Conservation (phyloP, 768 basidiomycete species). For the Amanita thiersii region DNA sequence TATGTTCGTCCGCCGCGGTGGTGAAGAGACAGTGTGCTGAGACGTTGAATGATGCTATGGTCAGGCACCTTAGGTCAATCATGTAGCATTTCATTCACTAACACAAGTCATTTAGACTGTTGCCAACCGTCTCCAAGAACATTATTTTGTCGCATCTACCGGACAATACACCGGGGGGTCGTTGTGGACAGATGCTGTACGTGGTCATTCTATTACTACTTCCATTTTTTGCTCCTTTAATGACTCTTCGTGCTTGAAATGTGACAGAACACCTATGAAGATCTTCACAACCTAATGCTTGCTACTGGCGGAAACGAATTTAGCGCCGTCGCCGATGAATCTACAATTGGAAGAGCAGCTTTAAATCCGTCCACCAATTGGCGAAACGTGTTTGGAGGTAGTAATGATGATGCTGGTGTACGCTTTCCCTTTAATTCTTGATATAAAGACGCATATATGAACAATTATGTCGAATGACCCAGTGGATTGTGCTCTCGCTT, state of each 20-base stretch:
- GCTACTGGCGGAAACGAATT: conserved; percentile 35
- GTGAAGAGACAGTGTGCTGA: no score
- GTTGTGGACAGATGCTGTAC: conserved; percentile 50
- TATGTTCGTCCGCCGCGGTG: no score
- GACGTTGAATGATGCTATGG: no score
- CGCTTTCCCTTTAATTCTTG: conserved; percentile 6
- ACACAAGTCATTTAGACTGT: no score
- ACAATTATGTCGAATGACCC: neutral
- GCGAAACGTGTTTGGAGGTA: conserved; percentile 33
- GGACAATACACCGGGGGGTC: conserved; percentile 43
- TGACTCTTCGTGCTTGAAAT: neutral
- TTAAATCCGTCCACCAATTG: conserved; percentile 32
- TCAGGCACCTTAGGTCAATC: no score
- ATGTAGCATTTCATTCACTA: no score
- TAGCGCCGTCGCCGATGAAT: conserved; percentile 30
- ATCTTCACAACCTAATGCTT: conserved; percentile 52
- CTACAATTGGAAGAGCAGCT: conserved; percentile 37
- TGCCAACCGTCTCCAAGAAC: conserved; percentile 23
- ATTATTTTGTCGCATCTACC: conserved; percentile 30
- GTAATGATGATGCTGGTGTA: conserved; percentile 48
- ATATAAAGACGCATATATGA: neutral
- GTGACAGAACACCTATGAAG: conserved; percentile 46
- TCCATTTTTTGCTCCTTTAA: neutral
- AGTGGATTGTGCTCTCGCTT: conserved; percentile 51
- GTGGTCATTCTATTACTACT: conserved; percentile 13